Percentiles rank a stretch among this genome's conserved stretches.
Conservation (phyloP, 2,329 filamentous ascomycete species). For the Ophiostoma angusticollis region DNA sequence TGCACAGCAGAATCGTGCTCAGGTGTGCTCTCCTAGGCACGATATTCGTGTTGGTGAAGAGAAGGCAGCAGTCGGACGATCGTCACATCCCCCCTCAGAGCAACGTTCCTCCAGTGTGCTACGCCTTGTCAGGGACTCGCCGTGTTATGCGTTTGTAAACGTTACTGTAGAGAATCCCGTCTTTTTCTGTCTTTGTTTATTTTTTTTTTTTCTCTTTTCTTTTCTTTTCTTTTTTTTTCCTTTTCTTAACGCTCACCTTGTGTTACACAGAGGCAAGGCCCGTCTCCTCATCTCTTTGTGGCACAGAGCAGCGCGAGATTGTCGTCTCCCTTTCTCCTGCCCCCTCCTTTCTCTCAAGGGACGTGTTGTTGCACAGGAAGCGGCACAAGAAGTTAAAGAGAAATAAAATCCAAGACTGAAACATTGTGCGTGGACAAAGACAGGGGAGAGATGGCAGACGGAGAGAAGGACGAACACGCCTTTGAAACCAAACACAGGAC, state of each 20-base stretch:
- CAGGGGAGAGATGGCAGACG: too few species aligned
- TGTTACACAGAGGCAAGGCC: neutral
- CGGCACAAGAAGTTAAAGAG: too few species aligned
- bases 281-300: slow-evolving; percentile 5
- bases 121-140: neutral
- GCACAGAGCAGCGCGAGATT: slow-evolving; percentile 1
- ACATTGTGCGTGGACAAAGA: too few species aligned
- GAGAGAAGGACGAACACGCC: neutral
- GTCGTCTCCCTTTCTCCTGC: neutral
- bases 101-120: slow-evolving; percentile 5
- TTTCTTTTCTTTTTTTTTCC: neutral
- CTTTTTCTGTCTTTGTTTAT: too few species aligned
- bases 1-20: neutral
- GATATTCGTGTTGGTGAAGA: too few species aligned
- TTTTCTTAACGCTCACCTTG: too few species aligned
- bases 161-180: too few species aligned
- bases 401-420: slow-evolving; percentile 1
- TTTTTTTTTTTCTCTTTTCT: neutral
- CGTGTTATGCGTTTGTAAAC: too few species aligned
- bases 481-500: neutral
- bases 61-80: too few species aligned
- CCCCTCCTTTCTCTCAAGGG: neutral
- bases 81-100: neutral
- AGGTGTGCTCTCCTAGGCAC: too few species aligned
- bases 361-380: too few species aligned